phyloP scores from a whole-genome alignment of 2,329 filamentous ascomycete genomes.

The Mycogone perniciosa region DNA sequence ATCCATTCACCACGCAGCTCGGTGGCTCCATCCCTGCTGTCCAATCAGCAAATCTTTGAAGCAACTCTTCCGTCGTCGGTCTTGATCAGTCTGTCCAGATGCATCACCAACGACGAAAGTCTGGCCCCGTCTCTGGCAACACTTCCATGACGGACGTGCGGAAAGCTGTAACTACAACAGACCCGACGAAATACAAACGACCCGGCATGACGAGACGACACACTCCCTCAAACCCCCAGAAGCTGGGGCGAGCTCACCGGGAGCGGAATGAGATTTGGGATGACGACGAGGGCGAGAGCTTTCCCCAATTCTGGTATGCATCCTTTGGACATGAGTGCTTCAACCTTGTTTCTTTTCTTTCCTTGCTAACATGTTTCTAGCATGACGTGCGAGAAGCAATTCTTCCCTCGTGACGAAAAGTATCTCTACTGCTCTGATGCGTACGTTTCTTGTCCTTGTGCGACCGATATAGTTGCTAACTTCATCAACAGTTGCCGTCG shows the following conservation, averaged over 20 bases:
- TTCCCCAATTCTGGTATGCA: slow-evolving; percentile 58
- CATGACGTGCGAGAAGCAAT: slow-evolving; percentile 63
- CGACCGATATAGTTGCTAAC: slow-evolving; percentile 16
- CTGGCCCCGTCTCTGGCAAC: slow-evolving; percentile 47
- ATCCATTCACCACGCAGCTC: background rate
- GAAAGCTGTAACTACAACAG: slow-evolving; percentile 40
- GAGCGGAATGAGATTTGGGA: slow-evolving; percentile 49
- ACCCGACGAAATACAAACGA: slow-evolving; percentile 42
- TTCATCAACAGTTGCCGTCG: slow-evolving; percentile 42
- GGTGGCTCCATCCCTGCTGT: background rate
- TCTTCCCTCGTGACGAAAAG: slow-evolving; percentile 51
- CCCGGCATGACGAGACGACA: slow-evolving; percentile 41
- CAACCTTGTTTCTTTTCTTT: slow-evolving; percentile 6
- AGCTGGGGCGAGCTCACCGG: slow-evolving; percentile 44
- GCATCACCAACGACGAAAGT: slow-evolving; percentile 53
- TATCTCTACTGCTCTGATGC: slow-evolving; percentile 57
- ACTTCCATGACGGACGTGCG: slow-evolving; percentile 50
- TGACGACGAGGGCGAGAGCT: slow-evolving; percentile 55
- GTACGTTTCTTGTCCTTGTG: slow-evolving; percentile 35
- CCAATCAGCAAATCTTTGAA: background rate
- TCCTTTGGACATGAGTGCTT: slow-evolving; percentile 18
- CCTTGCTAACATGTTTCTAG: slow-evolving; percentile 31
- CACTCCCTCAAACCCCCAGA: slow-evolving; percentile 35
- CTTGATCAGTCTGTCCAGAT: slow-evolving; percentile 26
- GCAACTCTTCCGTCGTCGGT: background rate